Evolutionary conservation across 2,329 filamentous ascomycete species (phyloP).

Genomic region (Stachybotrys echinatus): DNA sequence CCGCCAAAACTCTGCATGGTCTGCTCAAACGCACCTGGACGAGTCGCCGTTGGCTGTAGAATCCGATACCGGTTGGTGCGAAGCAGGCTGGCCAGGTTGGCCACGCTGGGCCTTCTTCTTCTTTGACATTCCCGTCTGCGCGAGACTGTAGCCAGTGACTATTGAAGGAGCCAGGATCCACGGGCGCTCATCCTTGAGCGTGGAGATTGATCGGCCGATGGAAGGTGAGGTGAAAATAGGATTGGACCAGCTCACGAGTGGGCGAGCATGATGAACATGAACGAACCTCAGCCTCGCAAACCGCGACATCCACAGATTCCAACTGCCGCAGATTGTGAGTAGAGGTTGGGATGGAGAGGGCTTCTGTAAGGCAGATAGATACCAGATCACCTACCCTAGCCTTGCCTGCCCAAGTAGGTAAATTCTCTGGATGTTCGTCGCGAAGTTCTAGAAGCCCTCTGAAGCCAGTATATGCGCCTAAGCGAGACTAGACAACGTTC

Average conservation of each 20-base stretch:
- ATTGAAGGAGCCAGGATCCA: not conserved
- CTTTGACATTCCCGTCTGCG: not conserved
- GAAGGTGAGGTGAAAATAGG: not conserved
- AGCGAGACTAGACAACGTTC: no score
- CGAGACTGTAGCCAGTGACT: not conserved
- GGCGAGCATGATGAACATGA: not conserved
- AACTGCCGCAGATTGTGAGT: no score
- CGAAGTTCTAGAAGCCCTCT: not conserved
- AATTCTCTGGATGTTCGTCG: no score
- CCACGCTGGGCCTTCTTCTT: not conserved
- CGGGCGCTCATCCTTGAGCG: not conserved
- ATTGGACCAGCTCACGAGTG: not conserved
- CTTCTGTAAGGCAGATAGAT: no score
- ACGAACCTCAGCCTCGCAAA: no score
- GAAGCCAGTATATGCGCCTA: not conserved
- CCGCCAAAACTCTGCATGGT: no score
- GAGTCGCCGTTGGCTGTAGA: not conserved
- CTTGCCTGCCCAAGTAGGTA: no score
- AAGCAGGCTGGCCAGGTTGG: not conserved
- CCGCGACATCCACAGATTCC: no score
- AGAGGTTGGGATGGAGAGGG: no score
- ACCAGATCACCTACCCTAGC: no score
- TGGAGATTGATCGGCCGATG: not conserved
- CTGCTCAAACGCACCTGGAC: not conserved
- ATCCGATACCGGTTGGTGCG: not conserved